phyloP scores from a whole-genome alignment of 192 early-diverging fungal genomes.

The Funneliformis mosseae region DNA sequence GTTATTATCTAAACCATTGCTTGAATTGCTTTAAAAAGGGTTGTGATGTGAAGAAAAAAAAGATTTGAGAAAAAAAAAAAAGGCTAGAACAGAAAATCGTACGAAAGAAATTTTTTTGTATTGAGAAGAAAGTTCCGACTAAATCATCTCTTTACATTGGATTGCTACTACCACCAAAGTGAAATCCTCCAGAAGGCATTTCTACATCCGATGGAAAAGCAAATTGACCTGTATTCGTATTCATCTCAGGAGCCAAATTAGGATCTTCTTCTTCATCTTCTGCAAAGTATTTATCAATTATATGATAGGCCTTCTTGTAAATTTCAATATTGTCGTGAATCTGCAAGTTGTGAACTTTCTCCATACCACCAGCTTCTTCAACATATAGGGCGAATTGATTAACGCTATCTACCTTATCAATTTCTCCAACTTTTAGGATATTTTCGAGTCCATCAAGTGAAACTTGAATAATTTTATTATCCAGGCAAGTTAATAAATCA shows the following conservation, averaged over 20 bases:
- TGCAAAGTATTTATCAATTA: constrained; percentile 96
- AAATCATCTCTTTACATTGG: constrained; percentile 4
- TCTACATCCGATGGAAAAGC: constrained; percentile 71
- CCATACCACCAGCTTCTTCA: constrained; percentile 94
- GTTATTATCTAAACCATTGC: neutral
- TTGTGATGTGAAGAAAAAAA: too few species aligned
- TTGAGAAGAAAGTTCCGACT: too few species aligned
- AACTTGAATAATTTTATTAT: constrained; percentile 96
- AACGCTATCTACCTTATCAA: constrained; percentile 57
- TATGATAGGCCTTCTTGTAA: constrained; percentile 93
- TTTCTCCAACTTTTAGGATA: constrained; percentile 94
- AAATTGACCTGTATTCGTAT: constrained; percentile 76
- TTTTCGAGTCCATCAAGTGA: constrained; percentile 98
- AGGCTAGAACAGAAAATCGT: too few species aligned
- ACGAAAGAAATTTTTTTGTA: too few species aligned
- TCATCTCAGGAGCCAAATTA: constrained; percentile 71
- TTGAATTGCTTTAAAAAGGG: neutral
- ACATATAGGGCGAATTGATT: constrained; percentile 90
- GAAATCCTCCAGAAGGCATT: constrained; percentile 79
- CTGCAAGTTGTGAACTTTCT: constrained; percentile 94
- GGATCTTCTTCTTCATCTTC: constrained; percentile 83
- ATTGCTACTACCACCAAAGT: constrained; percentile 59
- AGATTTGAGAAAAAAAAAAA: too few species aligned
- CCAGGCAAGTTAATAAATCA: constrained; percentile 86
- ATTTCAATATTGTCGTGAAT: constrained; percentile 94